Evolutionary conservation across 352 stramenopile genomes (phyloP).

Genomic region (Thraustotheca clavata): DNA sequence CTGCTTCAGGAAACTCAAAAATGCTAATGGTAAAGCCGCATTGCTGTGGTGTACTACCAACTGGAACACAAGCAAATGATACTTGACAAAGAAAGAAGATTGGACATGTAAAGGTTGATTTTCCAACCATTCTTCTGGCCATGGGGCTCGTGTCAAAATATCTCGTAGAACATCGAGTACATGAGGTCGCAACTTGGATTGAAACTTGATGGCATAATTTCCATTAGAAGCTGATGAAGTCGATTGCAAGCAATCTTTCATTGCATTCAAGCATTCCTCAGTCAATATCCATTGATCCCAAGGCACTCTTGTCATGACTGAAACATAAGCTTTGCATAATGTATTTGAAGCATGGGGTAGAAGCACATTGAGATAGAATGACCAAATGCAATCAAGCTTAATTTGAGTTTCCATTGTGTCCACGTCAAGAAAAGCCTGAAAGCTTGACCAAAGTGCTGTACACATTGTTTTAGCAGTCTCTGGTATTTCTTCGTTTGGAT

Average conservation of each 20-base stretch:
- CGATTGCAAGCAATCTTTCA: slow-evolving; percentile 23
- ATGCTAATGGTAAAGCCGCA: background rate
- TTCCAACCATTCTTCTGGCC: slow-evolving; percentile 1
- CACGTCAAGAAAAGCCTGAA: background rate
- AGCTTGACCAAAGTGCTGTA: slow-evolving; percentile 1
- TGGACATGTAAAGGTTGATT: slow-evolving; percentile 7
- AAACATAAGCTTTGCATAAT: slow-evolving; percentile 73
- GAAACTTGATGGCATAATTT: slow-evolving; percentile 10
- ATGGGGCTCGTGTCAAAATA: background rate
- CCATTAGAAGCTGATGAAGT: background rate
- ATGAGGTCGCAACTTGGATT: slow-evolving; percentile 3
- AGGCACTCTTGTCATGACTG: slow-evolving; percentile 66
- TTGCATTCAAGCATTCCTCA: slow-evolving; percentile 74
- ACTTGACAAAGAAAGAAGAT: slow-evolving; percentile 20
- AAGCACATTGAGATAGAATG: slow-evolving; percentile 63
- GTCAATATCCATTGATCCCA: slow-evolving; percentile 82
- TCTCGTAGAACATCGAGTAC: slow-evolving; percentile 7
- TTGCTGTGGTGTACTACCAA: background rate
- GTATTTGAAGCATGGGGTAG: slow-evolving; percentile 63
- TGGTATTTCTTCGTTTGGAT: background rate
- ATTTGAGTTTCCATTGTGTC: slow-evolving; percentile 22
- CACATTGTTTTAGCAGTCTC: background rate
- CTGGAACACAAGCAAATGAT: slow-evolving; percentile 13
- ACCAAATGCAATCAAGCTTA: slow-evolving; percentile 75
- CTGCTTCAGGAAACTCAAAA: slow-evolving; percentile 23